phyloP scores from a whole-genome alignment of 2,329 filamentous ascomycete species.

The Conoideocrella luteorostrata region DNA sequence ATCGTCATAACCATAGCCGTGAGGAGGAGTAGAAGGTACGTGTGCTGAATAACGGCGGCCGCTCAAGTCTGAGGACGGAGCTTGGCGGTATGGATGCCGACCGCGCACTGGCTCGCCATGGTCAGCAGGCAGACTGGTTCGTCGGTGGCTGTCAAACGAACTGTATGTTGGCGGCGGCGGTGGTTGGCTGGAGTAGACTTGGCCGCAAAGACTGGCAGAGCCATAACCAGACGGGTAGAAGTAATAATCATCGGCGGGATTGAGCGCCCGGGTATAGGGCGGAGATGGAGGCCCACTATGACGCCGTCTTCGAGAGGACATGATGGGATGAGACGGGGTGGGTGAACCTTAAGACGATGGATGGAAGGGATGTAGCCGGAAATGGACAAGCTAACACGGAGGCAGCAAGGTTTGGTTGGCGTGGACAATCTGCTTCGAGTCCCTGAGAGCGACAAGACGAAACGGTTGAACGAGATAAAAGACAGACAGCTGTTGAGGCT shows the following conservation, averaged over 20 bases:
- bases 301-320: constrained; percentile 5
- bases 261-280: not conserved
- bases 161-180: not conserved
- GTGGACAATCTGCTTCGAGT: too few species aligned
- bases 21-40: not conserved
- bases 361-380: too few species aligned
- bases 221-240: not conserved
- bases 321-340: too few species aligned
- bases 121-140: not conserved
- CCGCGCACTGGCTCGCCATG: not conserved
- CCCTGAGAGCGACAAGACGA: too few species aligned
- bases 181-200: not conserved
- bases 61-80: not conserved
- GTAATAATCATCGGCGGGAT: not conserved
- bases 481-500: too few species aligned
- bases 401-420: too few species aligned
- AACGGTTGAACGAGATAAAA: too few species aligned
- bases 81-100: not conserved
- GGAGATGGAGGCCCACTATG: constrained; percentile 5
- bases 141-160: not conserved
- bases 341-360: too few species aligned
- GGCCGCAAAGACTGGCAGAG: not conserved
- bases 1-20: not conserved
- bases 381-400: too few species aligned
- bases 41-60: not conserved